These are phyloP conservation scores for Lagenaria siceraria DNA, from an alignment of 306 rosid genomes.

Conservation along the genomic window DNA sequence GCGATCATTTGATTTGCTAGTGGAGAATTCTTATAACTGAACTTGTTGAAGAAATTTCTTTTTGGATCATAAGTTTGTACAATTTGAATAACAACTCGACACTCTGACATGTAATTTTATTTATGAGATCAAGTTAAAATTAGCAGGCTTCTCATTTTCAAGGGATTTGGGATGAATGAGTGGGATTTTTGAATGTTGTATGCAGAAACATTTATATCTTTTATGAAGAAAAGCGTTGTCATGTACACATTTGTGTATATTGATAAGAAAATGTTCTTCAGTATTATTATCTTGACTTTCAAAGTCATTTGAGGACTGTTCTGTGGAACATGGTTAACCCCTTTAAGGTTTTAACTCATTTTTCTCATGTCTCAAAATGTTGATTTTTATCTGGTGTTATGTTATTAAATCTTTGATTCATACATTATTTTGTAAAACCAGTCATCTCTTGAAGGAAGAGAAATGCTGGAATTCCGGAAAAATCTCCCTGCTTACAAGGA, in stretches of 20 bases:
- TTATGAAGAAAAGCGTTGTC: background rate
- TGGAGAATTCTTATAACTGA: background rate
- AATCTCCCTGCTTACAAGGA: constrained; percentile 77
- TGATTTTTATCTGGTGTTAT: background rate
- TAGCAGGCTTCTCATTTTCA: background rate
- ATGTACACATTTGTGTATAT: background rate
- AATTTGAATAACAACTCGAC: background rate
- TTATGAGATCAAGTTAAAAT: background rate
- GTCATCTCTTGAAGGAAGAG: constrained; percentile 73
- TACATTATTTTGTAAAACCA: constrained; percentile 17
- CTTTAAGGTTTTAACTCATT: background rate
- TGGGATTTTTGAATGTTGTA: background rate
- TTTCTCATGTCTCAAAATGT: background rate
- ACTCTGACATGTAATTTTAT: background rate
- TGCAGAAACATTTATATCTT: background rate
- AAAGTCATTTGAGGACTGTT: background rate
- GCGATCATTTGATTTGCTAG: background rate
- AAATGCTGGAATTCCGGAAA: constrained; percentile 64
- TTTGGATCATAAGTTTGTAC: background rate
- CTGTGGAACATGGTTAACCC: background rate
- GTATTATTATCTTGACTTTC: background rate
- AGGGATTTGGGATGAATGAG: background rate
- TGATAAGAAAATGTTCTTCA: background rate
- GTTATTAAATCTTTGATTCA: background rate
- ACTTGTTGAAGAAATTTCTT: background rate